Conservation (phyloP, 768 basidiomycete genomes). For the Tubosaeta sp. region DNA sequence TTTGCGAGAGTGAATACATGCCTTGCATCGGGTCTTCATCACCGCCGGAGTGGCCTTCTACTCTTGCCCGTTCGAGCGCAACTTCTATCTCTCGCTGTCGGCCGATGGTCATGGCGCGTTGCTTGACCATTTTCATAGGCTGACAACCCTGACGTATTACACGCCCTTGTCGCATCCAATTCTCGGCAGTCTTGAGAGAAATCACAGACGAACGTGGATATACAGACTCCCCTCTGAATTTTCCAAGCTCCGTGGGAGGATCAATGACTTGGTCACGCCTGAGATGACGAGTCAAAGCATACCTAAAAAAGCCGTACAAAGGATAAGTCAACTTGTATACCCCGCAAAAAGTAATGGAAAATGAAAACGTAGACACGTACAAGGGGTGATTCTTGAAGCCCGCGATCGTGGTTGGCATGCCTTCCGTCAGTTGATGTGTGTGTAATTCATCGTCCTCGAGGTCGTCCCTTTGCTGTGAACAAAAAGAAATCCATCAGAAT, state of each 20-base stretch:
- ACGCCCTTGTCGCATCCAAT: constrained; percentile 90
- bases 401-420: constrained; percentile 85
- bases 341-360: constrained; percentile 22
- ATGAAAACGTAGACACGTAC: constrained; percentile 41
- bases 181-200: constrained; percentile 86
- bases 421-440: constrained; percentile 72
- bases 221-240: constrained; percentile 90
- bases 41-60: constrained; percentile 34
- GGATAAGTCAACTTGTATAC: not conserved
- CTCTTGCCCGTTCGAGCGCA: constrained; percentile 39
- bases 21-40: constrained; percentile 76
- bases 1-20: constrained; percentile 81
- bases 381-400: constrained; percentile 97
- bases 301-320: constrained; percentile 42
- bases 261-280: constrained; percentile 84
- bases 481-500: constrained; percentile 5
- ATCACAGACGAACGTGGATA: constrained; percentile 82
- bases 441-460: constrained; percentile 88
- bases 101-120: constrained; percentile 76
- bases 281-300: constrained; percentile 82
- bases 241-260: constrained; percentile 78
- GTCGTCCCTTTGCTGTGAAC: constrained; percentile 79
- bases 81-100: constrained; percentile 70
- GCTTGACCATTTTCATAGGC: constrained; percentile 87
- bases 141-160: constrained; percentile 68